Base-by-base conservation (phyloP, 345 rosid species). In the Ceriops decandra region DNA sequence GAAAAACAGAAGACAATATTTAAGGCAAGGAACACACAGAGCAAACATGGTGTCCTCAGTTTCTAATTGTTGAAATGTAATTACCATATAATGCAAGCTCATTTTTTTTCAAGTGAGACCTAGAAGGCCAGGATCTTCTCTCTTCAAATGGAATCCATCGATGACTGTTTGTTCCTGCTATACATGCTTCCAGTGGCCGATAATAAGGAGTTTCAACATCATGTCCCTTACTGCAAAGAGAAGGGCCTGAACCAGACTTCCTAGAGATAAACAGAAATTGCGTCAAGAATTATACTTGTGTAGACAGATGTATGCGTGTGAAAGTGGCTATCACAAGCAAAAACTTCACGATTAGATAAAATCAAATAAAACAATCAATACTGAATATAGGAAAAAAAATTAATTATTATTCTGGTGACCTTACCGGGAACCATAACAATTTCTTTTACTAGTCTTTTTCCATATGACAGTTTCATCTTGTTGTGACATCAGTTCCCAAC, bases 381-480 rank as follows among this genome's bases (percentile, higher is more conserved):
- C 3, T 56, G 17, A 21, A 16, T 3, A 56, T 24, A 0, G 24
- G 2, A 10, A 56, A 27, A 21, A 56, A 54, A 54, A 8, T 5
- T 2, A 24, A 27, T 3, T 17, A 52, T 54, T 46, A 28, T 17
- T 61, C 65, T n/a, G 36, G 60, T 58, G 68, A 64, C 60, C 90
- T 78, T 71, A 95, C 99, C 97, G 73, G 57, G 91, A 83, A 71
- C 79, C 70, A 63, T 95, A 87, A 72, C 98, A 95, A 74, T 74
- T 84, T 63, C 68, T 86, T 84, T 87, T 84, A 77, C 73, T 73
- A 9, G 96, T 87, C 85, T 95, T 95, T 73, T 86, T 95, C 99
- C 99, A 95, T 16, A 95, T 84, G 76, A 86, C 95, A 67, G 99
- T 95, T 77, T 92, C 92, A n/a, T 95, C 99, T 83, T 95, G 97